Evolutionary conservation across 2,329 filamentous ascomycete genomes (phyloP).

Genomic region (Penicillium sp.): DNA sequence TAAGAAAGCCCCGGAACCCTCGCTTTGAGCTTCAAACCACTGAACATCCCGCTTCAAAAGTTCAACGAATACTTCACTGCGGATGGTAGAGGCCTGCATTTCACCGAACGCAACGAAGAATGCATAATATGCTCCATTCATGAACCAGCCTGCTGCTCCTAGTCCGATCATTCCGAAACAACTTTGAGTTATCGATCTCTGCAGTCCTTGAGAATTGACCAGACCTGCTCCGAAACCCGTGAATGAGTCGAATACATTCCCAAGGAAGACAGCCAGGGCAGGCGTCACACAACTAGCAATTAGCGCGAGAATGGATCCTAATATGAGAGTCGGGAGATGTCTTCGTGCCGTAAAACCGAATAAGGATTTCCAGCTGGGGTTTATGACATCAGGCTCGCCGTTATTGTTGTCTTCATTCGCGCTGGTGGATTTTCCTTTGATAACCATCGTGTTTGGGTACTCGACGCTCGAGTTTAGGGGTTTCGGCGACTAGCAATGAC

Average conservation of each 20-base stretch:
- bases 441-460: background rate
- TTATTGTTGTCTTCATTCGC: background rate
- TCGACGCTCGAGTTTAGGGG: background rate
- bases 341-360: constrained; percentile 70
- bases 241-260: constrained; percentile 72
- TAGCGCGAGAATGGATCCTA: constrained; percentile 59
- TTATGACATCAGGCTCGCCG: background rate
- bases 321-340: constrained; percentile 58
- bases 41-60: constrained; percentile 72
- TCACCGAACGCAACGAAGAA: constrained; percentile 80
- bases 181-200: constrained; percentile 59
- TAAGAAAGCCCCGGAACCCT: constrained; percentile 72
- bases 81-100: constrained; percentile 68
- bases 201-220: constrained; percentile 53
- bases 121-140: constrained; percentile 66
- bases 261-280: constrained; percentile 68
- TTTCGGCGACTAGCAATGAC: background rate
- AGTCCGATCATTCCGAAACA: constrained; percentile 65
- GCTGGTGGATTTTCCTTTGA: background rate
- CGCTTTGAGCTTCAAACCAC: constrained; percentile 77
- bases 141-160: constrained; percentile 65
- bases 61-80: constrained; percentile 65
- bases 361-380: constrained; percentile 55
- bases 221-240: constrained; percentile 63
- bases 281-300: constrained; percentile 65